Evolutionary conservation across 352 stramenopile genomes (phyloP).

Genomic region (Peronospora belbahrii): DNA sequence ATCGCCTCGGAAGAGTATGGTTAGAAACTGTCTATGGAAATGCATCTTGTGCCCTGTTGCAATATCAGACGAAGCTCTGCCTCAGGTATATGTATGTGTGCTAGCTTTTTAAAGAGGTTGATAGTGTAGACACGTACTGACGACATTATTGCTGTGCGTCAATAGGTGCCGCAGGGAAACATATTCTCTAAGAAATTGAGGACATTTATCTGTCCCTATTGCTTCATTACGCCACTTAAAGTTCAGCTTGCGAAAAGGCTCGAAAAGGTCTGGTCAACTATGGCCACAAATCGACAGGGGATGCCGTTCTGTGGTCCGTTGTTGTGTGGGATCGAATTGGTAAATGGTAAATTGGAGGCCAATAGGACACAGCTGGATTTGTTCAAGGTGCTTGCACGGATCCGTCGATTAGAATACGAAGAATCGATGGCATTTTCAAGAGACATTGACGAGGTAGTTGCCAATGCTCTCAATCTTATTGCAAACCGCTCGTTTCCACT

Average conservation of each 20-base stretch:
- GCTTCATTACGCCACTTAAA: slow-evolving; percentile 44
- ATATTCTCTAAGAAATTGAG: slow-evolving; percentile 58
- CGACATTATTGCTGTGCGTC: slow-evolving; percentile 2
- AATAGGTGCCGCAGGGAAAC: slow-evolving; percentile 50
- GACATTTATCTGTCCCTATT: slow-evolving; percentile 66
- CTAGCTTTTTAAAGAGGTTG: neutral
- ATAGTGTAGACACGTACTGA: slow-evolving; percentile 2
- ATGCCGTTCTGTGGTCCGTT: slow-evolving; percentile 76
- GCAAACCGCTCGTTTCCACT: slow-evolving; percentile 48
- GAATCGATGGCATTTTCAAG: slow-evolving; percentile 47
- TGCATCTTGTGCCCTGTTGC: slow-evolving; percentile 68
- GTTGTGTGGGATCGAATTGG: slow-evolving; percentile 46
- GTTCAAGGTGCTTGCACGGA: slow-evolving; percentile 66
- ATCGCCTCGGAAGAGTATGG: slow-evolving; percentile 39
- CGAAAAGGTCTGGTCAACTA: slow-evolving; percentile 78
- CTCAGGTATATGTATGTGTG: slow-evolving; percentile 33
- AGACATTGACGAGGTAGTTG: slow-evolving; percentile 61
- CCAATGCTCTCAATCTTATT: slow-evolving; percentile 56
- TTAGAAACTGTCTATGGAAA: slow-evolving; percentile 75
- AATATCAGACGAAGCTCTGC: slow-evolving; percentile 47
- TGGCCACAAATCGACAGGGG: slow-evolving; percentile 80
- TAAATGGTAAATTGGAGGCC: slow-evolving; percentile 16
- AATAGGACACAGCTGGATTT: slow-evolving; percentile 38
- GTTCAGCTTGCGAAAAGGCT: slow-evolving; percentile 70
- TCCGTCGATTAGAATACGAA: slow-evolving; percentile 64